These are phyloP conservation scores for Liquidambar formosana DNA, from an alignment of 164 flowering plant genomes.

Conservation along the genomic window DNA sequence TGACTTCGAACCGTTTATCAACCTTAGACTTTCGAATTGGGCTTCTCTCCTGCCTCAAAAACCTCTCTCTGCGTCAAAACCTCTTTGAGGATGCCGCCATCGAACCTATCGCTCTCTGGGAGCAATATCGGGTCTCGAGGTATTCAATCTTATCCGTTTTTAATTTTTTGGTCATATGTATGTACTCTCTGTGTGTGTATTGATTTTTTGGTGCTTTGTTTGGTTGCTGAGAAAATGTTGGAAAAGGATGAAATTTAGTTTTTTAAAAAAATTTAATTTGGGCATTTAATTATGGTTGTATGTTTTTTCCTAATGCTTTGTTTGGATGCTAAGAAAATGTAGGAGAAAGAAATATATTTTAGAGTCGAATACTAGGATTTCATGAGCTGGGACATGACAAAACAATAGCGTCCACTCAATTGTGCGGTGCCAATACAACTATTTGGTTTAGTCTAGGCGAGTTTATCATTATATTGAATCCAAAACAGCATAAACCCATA, in stretches of 20 bases:
- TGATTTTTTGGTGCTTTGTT: background rate
- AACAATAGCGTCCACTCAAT: too few relatives aligned
- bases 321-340: background rate
- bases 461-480: too few relatives aligned
- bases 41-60: constrained; percentile 67
- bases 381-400: too few relatives aligned
- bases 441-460: too few relatives aligned
- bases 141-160: constrained; percentile 14
- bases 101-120: constrained; percentile 63
- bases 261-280: background rate
- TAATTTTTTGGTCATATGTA: background rate
- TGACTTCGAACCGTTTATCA: constrained; percentile 79
- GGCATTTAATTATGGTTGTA: too few relatives aligned
- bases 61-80: constrained; percentile 87
- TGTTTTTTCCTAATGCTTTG: background rate
- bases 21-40: constrained; percentile 71
- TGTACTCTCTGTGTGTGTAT: too few relatives aligned
- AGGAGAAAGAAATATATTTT: too few relatives aligned
- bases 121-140: constrained; percentile 68
- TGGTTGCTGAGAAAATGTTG: background rate
- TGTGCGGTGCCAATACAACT: too few relatives aligned
- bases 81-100: constrained; percentile 68
- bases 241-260: background rate
- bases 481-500: too few relatives aligned
- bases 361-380: too few relatives aligned